These are phyloP conservation scores for Cavenderia fasciculata DNA, from an alignment of 78 protist species.

Conservation along the genomic window DNA sequence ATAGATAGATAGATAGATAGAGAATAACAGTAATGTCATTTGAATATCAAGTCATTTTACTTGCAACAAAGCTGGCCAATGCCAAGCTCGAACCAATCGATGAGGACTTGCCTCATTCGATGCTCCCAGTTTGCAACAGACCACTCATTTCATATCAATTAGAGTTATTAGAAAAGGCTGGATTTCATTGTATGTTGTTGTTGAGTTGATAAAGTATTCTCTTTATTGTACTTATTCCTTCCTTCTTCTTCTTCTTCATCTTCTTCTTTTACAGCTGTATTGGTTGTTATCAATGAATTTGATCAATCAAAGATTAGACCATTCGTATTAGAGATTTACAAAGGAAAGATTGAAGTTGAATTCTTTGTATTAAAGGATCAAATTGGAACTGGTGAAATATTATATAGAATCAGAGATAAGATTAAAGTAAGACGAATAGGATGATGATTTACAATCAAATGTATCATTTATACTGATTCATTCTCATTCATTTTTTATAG, in stretches of 20 bases:
- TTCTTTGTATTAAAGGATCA: constrained; percentile 71
- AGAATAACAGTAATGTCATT: background rate
- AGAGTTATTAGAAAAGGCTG: constrained; percentile 72
- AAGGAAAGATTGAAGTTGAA: constrained; percentile 76
- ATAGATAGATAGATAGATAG: background rate
- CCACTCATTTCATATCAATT: constrained; percentile 89
- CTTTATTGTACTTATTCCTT: background rate
- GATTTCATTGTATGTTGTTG: constrained; percentile 54
- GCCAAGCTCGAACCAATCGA: constrained; percentile 72
- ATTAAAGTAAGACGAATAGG: constrained; percentile 23
- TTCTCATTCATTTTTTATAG: background rate
- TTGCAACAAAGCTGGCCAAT: constrained; percentile 32
- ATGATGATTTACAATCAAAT: background rate
- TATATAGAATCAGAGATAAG: constrained; percentile 77
- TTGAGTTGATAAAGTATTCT: background rate
- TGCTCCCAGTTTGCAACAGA: constrained; percentile 88
- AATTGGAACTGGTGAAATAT: constrained; percentile 80
- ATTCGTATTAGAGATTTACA: constrained; percentile 71
- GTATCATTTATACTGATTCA: background rate
- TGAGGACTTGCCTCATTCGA: constrained; percentile 61
- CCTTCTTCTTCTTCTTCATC: background rate
- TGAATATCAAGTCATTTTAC: constrained; percentile 48
- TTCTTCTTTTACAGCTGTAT: constrained; percentile 3
- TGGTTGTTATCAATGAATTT: constrained; percentile 10
- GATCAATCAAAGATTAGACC: constrained; percentile 40